Base-by-base conservation (phyloP, 495 filamentous ascomycete species). In the Neurospora sp. region DNA sequence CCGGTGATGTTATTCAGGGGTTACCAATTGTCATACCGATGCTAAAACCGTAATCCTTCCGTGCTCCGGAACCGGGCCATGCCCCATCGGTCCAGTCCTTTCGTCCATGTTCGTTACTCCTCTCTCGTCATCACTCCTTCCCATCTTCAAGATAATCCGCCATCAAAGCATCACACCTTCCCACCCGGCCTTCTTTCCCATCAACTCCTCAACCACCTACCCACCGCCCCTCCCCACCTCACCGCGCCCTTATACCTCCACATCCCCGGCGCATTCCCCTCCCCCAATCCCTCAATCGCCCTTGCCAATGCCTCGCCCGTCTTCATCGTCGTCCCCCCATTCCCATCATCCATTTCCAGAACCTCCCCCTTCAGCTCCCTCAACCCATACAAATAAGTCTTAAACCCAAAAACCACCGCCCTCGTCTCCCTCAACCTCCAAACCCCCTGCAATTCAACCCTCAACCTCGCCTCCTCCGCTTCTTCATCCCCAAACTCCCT, bases 301-400 rank as follows among this genome's bases (percentile, higher is more conserved):
- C 82, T 79, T 0, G 90, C 92, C 39, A 97, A 80, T 8, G 23
- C 92, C 70, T 77, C 81, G 72, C 86, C 87, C 77, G 94, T 78
- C 5, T 92, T 92, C 76, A 93, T 91, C 77, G 94, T 90, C n/a
- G n/a, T n/a, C n/a, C n/a, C n/a, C 0, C 91, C 92, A n/a, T n/a
- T n/a, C 16, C 83, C 80, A 1, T 96, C 79, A 38, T 89, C 86
- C 78, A 89, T 85, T 0, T 88, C 89, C 4, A 86, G 78, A 0
- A 91, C 92, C 75, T 94, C 92, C 7, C 84, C 87, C 80, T 90
- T 93, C 73, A 97, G 85, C 20, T 91, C 84, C 18, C 77, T 75
- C 1, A 97, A 76, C 4, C 89, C 86, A 78, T 93, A 94, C 44
- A 90, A 78, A 81, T 94, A 96, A 11, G 92, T 96, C 81, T 95